Conservation (phyloP, 257 asterid species). For the Rubia yunnanensis region DNA sequence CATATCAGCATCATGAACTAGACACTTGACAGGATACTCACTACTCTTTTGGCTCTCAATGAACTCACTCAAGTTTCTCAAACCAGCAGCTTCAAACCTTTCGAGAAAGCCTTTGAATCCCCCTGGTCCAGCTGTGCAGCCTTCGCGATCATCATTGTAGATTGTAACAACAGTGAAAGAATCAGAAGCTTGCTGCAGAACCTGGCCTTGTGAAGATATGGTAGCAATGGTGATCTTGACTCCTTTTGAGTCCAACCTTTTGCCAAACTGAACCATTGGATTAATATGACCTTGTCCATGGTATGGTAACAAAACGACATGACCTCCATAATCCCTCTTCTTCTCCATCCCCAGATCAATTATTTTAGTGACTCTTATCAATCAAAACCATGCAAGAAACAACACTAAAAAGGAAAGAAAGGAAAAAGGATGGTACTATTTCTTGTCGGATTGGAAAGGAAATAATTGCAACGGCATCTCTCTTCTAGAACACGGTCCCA, state of each 20-base stretch:
- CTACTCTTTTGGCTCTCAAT: slow-evolving; percentile 21
- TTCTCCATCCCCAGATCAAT: slow-evolving; percentile 24
- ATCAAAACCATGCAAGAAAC: no score
- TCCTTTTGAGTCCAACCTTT: slow-evolving; percentile 41
- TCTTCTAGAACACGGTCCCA: no score
- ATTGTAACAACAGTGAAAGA: slow-evolving; percentile 29
- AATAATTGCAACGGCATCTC: not conserved
- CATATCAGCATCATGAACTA: slow-evolving; percentile 48
- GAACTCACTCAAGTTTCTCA: slow-evolving; percentile 28
- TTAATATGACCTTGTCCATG: slow-evolving; percentile 62
- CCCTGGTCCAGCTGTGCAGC: slow-evolving; percentile 43
- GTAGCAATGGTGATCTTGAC: slow-evolving; percentile 42
- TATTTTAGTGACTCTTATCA: no score
- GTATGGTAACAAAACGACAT: slow-evolving; percentile 38
- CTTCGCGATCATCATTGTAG: slow-evolving; percentile 31
- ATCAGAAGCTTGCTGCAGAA: slow-evolving; percentile 19
- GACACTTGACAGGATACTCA: slow-evolving; percentile 36
- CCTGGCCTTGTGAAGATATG: slow-evolving; percentile 29
- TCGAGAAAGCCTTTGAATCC: slow-evolving; percentile 50
- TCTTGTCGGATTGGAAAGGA: not conserved
- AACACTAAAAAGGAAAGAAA: not conserved
- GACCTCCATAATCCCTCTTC: slow-evolving; percentile 24
- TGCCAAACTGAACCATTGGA: slow-evolving; percentile 52
- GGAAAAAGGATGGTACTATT: not conserved
- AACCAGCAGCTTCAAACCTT: slow-evolving; percentile 41